Evolutionary conservation across 2,329 filamentous ascomycete genomes (phyloP).

Genomic region (Fusarium denticulatum): DNA sequence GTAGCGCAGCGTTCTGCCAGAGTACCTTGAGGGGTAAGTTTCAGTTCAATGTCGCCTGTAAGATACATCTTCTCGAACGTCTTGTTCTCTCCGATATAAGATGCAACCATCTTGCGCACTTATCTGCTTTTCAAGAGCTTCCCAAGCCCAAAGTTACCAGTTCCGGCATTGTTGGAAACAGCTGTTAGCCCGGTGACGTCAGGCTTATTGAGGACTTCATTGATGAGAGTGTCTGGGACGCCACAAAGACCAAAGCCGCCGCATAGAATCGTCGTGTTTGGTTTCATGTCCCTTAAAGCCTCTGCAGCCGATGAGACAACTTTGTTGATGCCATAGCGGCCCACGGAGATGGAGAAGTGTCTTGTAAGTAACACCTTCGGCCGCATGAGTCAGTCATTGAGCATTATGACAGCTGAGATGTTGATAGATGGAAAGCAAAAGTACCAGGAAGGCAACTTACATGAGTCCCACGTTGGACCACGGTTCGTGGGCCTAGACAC

Average conservation of each 20-base stretch:
- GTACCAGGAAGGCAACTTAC: background rate
- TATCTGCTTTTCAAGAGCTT: slow-evolving; percentile 83
- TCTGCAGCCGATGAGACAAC: slow-evolving; percentile 74
- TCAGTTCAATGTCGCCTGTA: slow-evolving; percentile 85
- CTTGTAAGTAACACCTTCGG: slow-evolving; percentile 39
- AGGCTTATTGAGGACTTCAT: slow-evolving; percentile 73
- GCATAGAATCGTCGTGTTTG: slow-evolving; percentile 77
- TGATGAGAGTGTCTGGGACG: slow-evolving; percentile 82
- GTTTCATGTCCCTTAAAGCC: slow-evolving; percentile 80
- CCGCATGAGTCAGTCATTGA: background rate
- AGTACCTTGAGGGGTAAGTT: slow-evolving; percentile 91
- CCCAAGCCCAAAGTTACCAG: slow-evolving; percentile 81
- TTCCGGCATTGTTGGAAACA: slow-evolving; percentile 94
- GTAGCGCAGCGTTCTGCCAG: slow-evolving; percentile 90
- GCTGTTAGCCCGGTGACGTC: slow-evolving; percentile 82
- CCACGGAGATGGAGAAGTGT: slow-evolving; percentile 71
- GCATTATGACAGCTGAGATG: too few relatives aligned
- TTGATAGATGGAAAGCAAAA: too few relatives aligned
- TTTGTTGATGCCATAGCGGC: slow-evolving; percentile 78
- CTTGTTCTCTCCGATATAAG: slow-evolving; percentile 96
- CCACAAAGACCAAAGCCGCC: slow-evolving; percentile 87
- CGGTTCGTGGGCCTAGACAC: background rate
- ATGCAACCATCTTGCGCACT: slow-evolving; percentile 91
- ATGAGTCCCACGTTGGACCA: too few relatives aligned
- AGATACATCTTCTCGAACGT: slow-evolving; percentile 92